Evolutionary conservation across 306 rosid species (phyloP), one percentile per base, ranked within the genome.

Genomic region (Cicer bijugum): DNA sequence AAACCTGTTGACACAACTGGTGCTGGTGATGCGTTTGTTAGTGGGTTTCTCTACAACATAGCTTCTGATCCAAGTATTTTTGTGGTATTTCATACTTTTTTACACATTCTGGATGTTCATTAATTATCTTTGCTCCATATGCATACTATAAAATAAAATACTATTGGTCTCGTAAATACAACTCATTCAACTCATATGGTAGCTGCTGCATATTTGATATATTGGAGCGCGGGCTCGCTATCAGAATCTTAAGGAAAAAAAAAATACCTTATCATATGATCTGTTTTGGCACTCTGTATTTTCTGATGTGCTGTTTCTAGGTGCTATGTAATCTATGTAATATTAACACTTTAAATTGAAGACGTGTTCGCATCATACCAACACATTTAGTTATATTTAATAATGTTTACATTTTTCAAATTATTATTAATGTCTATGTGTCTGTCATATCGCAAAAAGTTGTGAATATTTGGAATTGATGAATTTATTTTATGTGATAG

Each of bases 11-110:
- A 95, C 86, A 95, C 99, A 69, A 95, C 97, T 0, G 99, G 99
- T 38, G 99, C 99, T 4, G 99, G 99, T 1, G 99, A 95, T 80
- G 88, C 99, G 38, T 95, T 95, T 67, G 99, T 95, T 39, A 78
- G 97, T 73, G 99, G 97, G 80, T 23, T 91, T 70, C 77, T 95
- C 33, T 66, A 77, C 81, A 75, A 84, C 79, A 15, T 95, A 56
- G 97, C 93, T 74, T 86, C 93, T 50, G 89, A 95, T 70, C 80
- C 11, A 37, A 82, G 59, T 55, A 75, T 88, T 60, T 42, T 88
- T 20, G 69, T 88, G 97, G 97, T 91, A 82, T 37, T 23, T 83
- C 55, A 72, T n/a, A 61, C 7, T 6, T 45, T 71, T 62, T 63
- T 15, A 42, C 45, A 9, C 77, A 15, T 23, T 35, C 53, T 48